Base-by-base conservation (phyloP, 192 early-diverging fungal genomes). In the Backusella psychrophila region DNA sequence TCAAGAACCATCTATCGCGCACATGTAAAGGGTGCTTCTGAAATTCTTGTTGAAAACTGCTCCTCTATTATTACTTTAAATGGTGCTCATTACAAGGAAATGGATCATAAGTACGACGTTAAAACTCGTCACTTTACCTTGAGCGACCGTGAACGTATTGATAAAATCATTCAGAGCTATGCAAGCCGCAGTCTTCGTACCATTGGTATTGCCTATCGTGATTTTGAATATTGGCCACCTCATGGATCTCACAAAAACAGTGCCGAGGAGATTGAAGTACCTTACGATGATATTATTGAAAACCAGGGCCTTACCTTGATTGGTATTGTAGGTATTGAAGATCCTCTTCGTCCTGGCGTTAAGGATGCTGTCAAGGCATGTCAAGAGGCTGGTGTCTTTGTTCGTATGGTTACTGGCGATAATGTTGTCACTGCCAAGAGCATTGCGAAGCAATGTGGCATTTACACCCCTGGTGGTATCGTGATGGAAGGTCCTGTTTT, bases 391-490 rank as follows among this genome's bases (percentile, higher is more conserved):
- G 97, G 98, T 66, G 93, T 99, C 34, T 89, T 92, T 85, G 95
- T 99, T 56, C 93, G 97, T 15, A 99, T 99, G 98, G 97, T 99
- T 21, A 99, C 98, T 1, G 98, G 98, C 67, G 98, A 99, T 86
- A 98, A 98, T 78, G 73, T 96, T 56, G 83, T 92, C 0, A 99
- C 98, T 1, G 98, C 98, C 2, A 90, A 92, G 44, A 92, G 95
- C 6, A 99, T 99, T 82, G 98, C 97, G 38, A 92, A 87, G 12
- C 92, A 96, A 77, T 97, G 96, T 72, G 96, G 95, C 49, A 99
- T 99, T 68, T 93, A 93, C 65, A 93, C 93, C 12, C 87, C 89
- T 17, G 94, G 93, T 59, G 97, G 96, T 33, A 88, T 96, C 49
- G 92, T 95, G 46, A 96, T 99, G 88, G 97, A 98, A 80, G 98